Evolutionary conservation across 2,329 filamentous ascomycete genomes (phyloP), one percentile per base, ranked within the genome.

Genomic region (Fusarium sterilihyphosum): DNA sequence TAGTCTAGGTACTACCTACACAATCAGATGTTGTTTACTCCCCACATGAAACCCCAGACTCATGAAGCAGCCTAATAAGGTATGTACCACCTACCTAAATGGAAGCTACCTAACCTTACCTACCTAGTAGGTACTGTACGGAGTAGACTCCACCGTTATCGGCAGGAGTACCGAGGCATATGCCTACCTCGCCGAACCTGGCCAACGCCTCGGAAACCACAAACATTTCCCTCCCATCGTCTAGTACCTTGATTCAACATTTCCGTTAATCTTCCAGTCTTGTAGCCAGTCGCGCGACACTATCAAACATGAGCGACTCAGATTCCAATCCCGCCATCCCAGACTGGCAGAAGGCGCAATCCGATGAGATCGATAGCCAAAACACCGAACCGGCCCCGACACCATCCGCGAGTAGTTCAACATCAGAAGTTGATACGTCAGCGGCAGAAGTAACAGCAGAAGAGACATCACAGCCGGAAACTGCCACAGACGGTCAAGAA

Each of bases 301-400:
- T 35, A n/a, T 24, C 43, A 57, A 77, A 35, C 31, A 83, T 84
- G 83, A 77, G 79, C 66, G 81, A 83, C 70, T 73, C 81, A 17
- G 78, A 83, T 66, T 75, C 79, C 11, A 79, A 75, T 31, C 70
- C 79, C 22, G 74, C 70, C 64, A 78, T 80, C n/a, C 82, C 82
- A 24, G 71, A 73, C 49, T 82, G 80, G 82, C 81, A 82, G 73
- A 81, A 76, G 61, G 71, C 65, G 35, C 66, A 72, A 26, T 59
- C 67, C 31, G 62, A 71, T 35, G 65, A 75, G 56, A 54, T 74
- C 40, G 64, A 74, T 49, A 59, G 73, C 16, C 71, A 70, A 63
- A 64, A 57, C 59, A 59, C 64, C 58, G 65, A 75, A 33, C 67
- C 68, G 41, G 70, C 29, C 44, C 65, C 59, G 71, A 81, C 64